Evolutionary conservation across 164 flowering plant species (phyloP).

Genomic region (Aristolochia fimbriata): DNA sequence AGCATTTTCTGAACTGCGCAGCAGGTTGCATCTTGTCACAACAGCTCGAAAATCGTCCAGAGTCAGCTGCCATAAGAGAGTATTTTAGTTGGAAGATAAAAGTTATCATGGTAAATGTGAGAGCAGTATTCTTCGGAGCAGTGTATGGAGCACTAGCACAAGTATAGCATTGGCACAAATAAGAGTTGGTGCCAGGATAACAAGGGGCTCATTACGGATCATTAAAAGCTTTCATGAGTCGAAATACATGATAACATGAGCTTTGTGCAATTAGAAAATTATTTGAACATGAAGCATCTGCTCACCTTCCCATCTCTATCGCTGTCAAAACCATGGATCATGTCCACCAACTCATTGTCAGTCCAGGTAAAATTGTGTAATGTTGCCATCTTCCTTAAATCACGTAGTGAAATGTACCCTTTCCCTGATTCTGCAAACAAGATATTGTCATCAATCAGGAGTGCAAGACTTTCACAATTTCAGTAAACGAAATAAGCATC

Average conservation of each 20-base stretch:
- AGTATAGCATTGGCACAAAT: neutral
- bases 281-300: neutral
- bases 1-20: slow-evolving; percentile 22
- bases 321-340: slow-evolving; percentile 66
- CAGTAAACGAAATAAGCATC: too few species aligned
- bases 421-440: slow-evolving; percentile 53
- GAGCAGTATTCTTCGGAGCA: neutral
- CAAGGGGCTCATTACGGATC: too few species aligned
- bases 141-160: neutral
- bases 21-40: slow-evolving; percentile 55
- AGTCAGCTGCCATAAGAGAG: slow-evolving; percentile 34
- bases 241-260: too few species aligned
- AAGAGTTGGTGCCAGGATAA: too few species aligned
- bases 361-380: slow-evolving; percentile 86
- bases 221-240: too few species aligned
- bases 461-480: too few species aligned
- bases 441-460: too few species aligned
- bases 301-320: slow-evolving; percentile 79
- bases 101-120: neutral
- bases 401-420: slow-evolving; percentile 45
- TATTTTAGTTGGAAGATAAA: neutral
- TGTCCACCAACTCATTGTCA: slow-evolving; percentile 65
- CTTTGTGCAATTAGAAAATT: too few species aligned
- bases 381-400: slow-evolving; percentile 45
- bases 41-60: slow-evolving; percentile 67